Base-by-base conservation (phyloP, 2,329 filamentous ascomycete species). In the Microsporum audouinii region DNA sequence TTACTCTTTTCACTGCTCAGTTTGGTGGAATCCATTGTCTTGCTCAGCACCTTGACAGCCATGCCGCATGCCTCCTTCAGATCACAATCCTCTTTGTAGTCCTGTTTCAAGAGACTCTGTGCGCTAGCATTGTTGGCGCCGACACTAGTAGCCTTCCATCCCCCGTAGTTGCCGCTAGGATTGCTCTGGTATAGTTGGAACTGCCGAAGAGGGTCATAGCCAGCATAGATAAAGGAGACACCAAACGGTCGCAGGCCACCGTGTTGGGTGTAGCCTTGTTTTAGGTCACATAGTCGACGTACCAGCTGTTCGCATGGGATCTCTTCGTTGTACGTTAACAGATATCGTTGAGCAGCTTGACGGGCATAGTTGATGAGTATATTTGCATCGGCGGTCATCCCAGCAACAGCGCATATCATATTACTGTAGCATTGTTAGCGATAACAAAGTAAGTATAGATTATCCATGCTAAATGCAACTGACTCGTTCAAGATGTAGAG, bases 321-420 rank as follows among this genome's bases (percentile, higher is more conserved):
- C 74, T 99, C 94, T 87, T 96, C 91, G 81, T 97, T 96, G 83
- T 99, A 99, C 71, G 92, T 99, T 68, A 96, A 85, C 75, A 99
- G 92, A 79, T 99, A 97, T 73, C 88, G 86, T 80, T 99, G 94
- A 70, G 94, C 94, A 71, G 89, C 88, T 84, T 96, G 90, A 70
- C 94, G 91, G 74, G 94, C 95, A 78, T 95, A 96, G 82, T 99
- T 99, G 85, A 99, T 99, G 75, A 99, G 90, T 77, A 99, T 99
- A 81, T 99, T 99, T 76, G 94, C 94, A 74, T 99, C 94, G 72
- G 94, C 94, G 53, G 91, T 99, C 92, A 99, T 97, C 73, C 94
- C 94, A 70, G 94, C 94, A 63, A 99, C 94, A 64, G 94, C 94
- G 77, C 91, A 96, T 78, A 99, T 97, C 95, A 99, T 99, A 82